Evolutionary conservation across 2,329 filamentous ascomycete genomes (phyloP).

Genomic region (Aspergillus sp.): DNA sequence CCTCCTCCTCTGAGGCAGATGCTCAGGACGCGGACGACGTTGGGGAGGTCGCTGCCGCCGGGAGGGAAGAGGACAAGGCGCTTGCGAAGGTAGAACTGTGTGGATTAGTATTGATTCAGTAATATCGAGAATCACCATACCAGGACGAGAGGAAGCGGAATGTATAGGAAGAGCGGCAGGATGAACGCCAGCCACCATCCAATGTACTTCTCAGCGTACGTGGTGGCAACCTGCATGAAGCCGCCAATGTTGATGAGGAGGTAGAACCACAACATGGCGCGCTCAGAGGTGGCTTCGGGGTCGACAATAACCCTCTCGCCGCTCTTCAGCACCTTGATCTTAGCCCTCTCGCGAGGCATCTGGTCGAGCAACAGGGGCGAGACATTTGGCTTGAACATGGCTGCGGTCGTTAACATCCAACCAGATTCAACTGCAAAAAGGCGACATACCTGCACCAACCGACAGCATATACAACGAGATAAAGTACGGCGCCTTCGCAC

Average conservation of each 20-base stretch:
- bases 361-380: constrained; percentile 48
- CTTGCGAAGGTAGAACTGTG: constrained; percentile 3
- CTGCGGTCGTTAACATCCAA: neutral
- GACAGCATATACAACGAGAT: constrained; percentile 33
- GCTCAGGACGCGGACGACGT: neutral
- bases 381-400: constrained; percentile 41
- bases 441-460: constrained; percentile 35
- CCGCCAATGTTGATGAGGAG: constrained; percentile 33
- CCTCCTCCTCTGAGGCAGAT: constrained; percentile 18
- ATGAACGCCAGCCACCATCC: constrained; percentile 41
- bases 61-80: constrained; percentile 2
- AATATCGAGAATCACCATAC: neutral
- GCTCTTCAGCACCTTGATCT: constrained; percentile 44
- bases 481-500: constrained; percentile 34
- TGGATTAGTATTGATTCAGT: neutral
- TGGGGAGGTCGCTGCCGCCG: constrained; percentile 4
- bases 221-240: constrained; percentile 38
- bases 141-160: constrained; percentile 30
- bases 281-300: constrained; percentile 45
- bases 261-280: constrained; percentile 39
- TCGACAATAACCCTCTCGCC: constrained; percentile 51
- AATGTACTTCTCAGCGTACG: constrained; percentile 44
- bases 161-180: constrained; percentile 32
- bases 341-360: constrained; percentile 37
- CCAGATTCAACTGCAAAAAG: neutral